Percentiles rank a stretch among this genome's conserved stretches.
These are phyloP conservation scores for Avena sativa DNA, from an alignment of 176 grass and related monocot genomes.

Conservation along the genomic window DNA sequence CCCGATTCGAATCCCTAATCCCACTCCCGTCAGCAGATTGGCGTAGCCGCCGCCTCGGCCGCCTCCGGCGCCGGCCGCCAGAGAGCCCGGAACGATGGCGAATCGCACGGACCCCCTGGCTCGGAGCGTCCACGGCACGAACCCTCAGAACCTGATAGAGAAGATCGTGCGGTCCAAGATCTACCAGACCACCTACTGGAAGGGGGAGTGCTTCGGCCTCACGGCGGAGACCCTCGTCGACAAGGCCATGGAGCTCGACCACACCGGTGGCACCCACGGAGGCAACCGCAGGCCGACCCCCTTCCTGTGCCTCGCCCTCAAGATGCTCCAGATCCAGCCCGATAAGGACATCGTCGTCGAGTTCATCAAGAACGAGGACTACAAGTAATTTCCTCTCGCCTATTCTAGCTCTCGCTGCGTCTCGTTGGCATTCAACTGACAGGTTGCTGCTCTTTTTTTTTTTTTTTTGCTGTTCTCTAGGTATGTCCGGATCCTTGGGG, in stretches of 20 bases:
- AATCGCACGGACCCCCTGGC: slow-evolving; percentile 87
- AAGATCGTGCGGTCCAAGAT: slow-evolving; percentile 98
- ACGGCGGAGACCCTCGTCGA: slow-evolving; percentile 95
- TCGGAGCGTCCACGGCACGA: slow-evolving; percentile 88
- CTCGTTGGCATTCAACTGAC: not conserved
- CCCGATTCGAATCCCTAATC: not conserved
- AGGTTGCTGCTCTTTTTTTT: not conserved
- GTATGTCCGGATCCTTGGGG: slow-evolving; percentile 87
- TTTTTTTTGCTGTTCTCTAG: slow-evolving; percentile 32
- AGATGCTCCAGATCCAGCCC: slow-evolving; percentile 99
- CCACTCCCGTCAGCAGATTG: not conserved
- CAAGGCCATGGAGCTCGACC: slow-evolving; percentile 99
- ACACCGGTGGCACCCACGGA: slow-evolving; percentile 78
- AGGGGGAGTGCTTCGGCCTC: slow-evolving; percentile 98
- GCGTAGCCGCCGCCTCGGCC: not conserved
- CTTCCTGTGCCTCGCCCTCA: slow-evolving; percentile 90
- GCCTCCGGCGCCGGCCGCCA: slow-evolving; percentile 1
- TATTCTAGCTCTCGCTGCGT: not conserved
- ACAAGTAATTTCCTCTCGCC: slow-evolving; percentile 53
- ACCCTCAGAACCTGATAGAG: slow-evolving; percentile 96
- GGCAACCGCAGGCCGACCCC: slow-evolving; percentile 80
- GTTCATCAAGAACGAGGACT: slow-evolving; percentile 99
- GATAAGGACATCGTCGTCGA: slow-evolving; percentile 98
- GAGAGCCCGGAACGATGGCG: slow-evolving; percentile 55
- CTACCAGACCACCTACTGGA: slow-evolving; percentile 94